Evolutionary conservation across 139 green algal species (phyloP), one percentile per base, ranked within the genome.

Genomic region (Chlamydomonas sp.): DNA sequence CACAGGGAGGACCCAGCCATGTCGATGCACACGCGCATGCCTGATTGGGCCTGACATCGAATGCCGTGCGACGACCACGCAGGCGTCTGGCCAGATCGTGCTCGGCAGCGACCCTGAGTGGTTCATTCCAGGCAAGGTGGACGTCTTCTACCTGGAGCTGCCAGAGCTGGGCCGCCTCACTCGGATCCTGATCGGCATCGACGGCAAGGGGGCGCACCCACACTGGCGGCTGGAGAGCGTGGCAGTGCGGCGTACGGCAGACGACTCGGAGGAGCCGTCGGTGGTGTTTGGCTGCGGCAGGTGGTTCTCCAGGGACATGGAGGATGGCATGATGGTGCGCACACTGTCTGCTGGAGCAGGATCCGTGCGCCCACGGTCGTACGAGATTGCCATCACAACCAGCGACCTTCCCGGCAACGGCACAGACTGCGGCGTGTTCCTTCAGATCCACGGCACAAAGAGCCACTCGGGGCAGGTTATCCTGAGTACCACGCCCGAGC

Each of bases 231-330:
- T 85, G 59, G 62, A 74, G 26, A 70, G 62, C 1, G 66, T 81
- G 8, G 58, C 69, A 1, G 64, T 84, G 1, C 28, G 24, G 16
- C 77, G 79, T 58, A 79, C 77, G 47, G 69, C 67, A 16, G 63
- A 54, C 13, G 54, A 43, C 3, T 6, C 30, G 1, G n/a, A n/a
- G n/a, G n/a, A n/a, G n/a, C 64, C 64, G 5, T 59, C 74, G 35
- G 59, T 76, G 1, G 58, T 79, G 20, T 84, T 84, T 66, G 54
- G 61, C 20, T 84, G 78, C 34, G 72, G 76, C 77, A n/a, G n/a
- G n/a, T n/a, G n/a, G n/a, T n/a, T n/a, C n/a, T n/a, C n/a, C n/a
- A n/a, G n/a, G n/a, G n/a, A n/a, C n/a, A n/a, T n/a, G n/a, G n/a
- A n/a, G n/a, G n/a, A n/a, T n/a, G n/a, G n/a, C n/a, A n/a, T n/a